Conservation (phyloP, 1,139 yeast genomes). For the Yamadazyma atlantica region DNA sequence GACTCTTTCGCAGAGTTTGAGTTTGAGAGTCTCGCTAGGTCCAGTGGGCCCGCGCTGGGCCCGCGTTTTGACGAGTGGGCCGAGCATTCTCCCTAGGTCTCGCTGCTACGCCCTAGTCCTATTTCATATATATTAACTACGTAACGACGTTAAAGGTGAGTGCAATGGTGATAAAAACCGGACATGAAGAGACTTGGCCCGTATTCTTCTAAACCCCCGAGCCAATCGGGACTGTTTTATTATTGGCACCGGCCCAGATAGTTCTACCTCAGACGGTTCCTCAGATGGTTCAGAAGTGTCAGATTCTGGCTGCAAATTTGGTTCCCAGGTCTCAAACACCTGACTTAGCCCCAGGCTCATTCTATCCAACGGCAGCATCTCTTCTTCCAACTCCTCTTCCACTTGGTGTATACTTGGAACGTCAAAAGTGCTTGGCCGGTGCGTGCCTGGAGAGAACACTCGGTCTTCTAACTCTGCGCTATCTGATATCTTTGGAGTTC, state of each 20-base stretch:
- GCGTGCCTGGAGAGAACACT: conserved; percentile 28
- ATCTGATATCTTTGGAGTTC: conserved; percentile 4
- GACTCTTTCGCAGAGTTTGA: background rate
- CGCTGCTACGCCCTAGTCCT: background rate
- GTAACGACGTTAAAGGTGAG: conserved; percentile 1
- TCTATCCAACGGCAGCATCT: no score
- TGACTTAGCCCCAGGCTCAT: no score
- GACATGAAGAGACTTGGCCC: conserved; percentile 6
- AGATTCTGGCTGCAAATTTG: background rate
- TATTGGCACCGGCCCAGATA: background rate
- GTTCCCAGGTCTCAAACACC: no score
- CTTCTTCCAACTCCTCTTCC: conserved; percentile 8
- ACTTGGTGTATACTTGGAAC: conserved; percentile 23
- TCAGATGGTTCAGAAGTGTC: background rate
- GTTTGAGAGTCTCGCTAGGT: no score
- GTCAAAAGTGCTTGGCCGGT: conserved; percentile 22
- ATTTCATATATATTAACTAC: background rate
- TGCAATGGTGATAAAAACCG: conserved; percentile 8
- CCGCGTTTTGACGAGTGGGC: no score
- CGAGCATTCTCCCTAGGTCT: no score
- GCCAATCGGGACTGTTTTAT: background rate
- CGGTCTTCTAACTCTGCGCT: conserved; percentile 22
- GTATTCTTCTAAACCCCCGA: conserved; percentile 1
- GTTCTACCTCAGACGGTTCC: background rate
- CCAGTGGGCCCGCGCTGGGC: no score